A percentile compares a stretch with the other conserved stretches of the same genome.
These are phyloP conservation scores for Pichia sp. DNA, from an alignment of 1,139 yeast species.

Conservation along the genomic window DNA sequence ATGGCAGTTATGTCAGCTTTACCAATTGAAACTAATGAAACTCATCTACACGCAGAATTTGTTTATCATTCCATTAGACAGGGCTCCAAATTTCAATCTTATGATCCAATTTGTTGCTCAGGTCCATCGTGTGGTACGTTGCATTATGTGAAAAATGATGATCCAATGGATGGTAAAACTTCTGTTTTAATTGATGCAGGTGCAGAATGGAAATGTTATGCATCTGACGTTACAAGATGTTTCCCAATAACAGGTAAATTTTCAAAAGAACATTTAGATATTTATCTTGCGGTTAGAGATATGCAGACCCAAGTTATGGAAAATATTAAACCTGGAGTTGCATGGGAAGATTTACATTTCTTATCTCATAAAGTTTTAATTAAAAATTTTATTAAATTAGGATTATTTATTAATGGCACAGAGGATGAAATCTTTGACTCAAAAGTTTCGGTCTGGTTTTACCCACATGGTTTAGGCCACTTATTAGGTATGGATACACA, in stretches of 20 bases:
- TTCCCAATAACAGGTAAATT: conserved; percentile 90
- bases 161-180: conserved; percentile 38
- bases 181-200: conserved; percentile 91
- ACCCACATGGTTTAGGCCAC: conserved; percentile 96
- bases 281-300: conserved; percentile 72
- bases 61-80: conserved; percentile 90
- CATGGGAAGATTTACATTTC: conserved; percentile 82
- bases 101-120: conserved; percentile 93
- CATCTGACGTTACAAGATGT: conserved; percentile 90
- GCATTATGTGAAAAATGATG: conserved; percentile 82
- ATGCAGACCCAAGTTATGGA: conserved; percentile 76
- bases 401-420: conserved; percentile 63
- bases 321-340: conserved; percentile 69
- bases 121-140: conserved; percentile 90
- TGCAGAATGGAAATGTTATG: conserved; percentile 92
- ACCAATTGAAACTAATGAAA: conserved; percentile 81
- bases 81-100: conserved; percentile 82
- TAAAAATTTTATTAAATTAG: conserved; percentile 62
- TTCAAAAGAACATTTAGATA: conserved; percentile 77
- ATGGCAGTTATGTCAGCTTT: conserved; percentile 87
- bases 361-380: conserved; percentile 74
- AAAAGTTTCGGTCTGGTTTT: conserved; percentile 69
- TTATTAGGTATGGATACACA: conserved; percentile 92
- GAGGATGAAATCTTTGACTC: conserved; percentile 65
- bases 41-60: conserved; percentile 93